phyloP scores from a whole-genome alignment of 768 basidiomycete genomes.

The Russula sp. region DNA sequence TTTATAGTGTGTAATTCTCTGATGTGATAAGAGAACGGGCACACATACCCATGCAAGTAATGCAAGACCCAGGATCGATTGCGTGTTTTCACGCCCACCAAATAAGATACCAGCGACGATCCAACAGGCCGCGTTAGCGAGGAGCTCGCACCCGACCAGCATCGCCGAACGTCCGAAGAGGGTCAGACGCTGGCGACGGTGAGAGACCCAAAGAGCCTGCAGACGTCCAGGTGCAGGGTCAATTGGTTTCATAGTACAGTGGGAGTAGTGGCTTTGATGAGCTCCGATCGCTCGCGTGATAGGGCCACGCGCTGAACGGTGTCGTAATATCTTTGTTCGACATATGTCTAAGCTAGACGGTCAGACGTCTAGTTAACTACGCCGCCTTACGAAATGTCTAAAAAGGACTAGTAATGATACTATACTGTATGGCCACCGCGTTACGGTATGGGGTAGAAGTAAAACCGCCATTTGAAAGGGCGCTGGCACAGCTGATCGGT shows the following conservation, averaged over 20 bases:
- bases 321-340: background rate
- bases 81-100: conserved; percentile 46
- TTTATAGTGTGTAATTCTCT: background rate
- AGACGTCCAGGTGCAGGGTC: background rate
- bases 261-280: too few relatives aligned
- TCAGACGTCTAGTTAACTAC: too few relatives aligned
- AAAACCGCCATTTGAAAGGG: too few relatives aligned
- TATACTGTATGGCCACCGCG: too few relatives aligned
- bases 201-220: background rate
- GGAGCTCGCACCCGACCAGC: conserved; percentile 54
- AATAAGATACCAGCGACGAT: conserved; percentile 63
- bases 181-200: conserved; percentile 43
- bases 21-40: conserved; percentile 1
- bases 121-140: conserved; percentile 71
- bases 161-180: conserved; percentile 69
- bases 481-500: too few relatives aligned
- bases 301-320: background rate
- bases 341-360: too few relatives aligned
- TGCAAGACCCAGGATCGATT: conserved; percentile 60
- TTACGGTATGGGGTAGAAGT: too few relatives aligned
- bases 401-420: too few relatives aligned
- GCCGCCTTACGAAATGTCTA: too few relatives aligned
- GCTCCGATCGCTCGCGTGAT: conserved; percentile 3
- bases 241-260: conserved; percentile 6
- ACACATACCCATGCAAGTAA: conserved; percentile 82